Evolutionary conservation across 2,329 filamentous ascomycete genomes (phyloP).

Genomic region (Pleoardoris graminearum): DNA sequence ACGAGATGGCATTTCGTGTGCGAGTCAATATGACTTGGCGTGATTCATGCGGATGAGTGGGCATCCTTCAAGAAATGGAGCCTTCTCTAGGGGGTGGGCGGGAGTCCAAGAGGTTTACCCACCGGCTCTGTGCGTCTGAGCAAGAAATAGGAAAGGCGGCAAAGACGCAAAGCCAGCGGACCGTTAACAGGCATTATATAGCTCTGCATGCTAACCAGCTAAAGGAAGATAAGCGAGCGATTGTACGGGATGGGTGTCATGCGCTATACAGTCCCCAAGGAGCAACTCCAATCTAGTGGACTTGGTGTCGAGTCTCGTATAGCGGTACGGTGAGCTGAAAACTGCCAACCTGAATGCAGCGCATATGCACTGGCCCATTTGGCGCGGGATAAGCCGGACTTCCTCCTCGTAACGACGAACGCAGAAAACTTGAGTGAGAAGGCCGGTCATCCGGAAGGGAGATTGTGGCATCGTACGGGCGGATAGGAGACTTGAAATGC

Average conservation of each 20-base stretch:
- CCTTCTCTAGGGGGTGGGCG: background rate
- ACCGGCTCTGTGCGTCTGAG: background rate
- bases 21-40: background rate
- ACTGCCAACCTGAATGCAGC: conserved; percentile 24
- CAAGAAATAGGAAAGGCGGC: background rate
- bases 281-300: conserved; percentile 24
- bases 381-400: conserved; percentile 15
- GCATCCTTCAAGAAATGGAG: background rate
- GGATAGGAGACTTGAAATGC: conserved; percentile 22
- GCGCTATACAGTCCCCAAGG: too few species aligned
- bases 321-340: conserved; percentile 12
- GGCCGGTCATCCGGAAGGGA: conserved; percentile 12
- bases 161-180: too few species aligned
- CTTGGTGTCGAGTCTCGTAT: conserved; percentile 24
- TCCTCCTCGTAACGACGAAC: conserved; percentile 29
- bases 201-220: too few species aligned
- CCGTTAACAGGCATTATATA: too few species aligned
- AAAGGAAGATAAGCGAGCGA: too few species aligned
- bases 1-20: background rate
- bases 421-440: conserved; percentile 25
- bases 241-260: background rate
- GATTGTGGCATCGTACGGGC: conserved; percentile 20
- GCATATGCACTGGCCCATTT: conserved; percentile 24
- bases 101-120: background rate
- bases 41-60: background rate